Conservation (phyloP, 257 asterid species). For the Rhazya stricta region DNA sequence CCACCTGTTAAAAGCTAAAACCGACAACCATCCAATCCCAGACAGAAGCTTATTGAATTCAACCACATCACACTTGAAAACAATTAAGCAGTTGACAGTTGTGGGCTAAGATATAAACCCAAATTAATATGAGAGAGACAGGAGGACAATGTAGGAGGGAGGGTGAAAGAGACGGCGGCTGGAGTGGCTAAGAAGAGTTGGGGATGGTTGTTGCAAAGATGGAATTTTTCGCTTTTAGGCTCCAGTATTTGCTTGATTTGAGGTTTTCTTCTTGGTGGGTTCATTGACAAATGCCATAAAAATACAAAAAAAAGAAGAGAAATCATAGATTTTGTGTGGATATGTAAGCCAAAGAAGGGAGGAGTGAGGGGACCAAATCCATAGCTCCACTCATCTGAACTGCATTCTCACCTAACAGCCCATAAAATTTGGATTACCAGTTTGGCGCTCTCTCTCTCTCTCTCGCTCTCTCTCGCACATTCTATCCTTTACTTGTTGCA, state of each 20-base stretch:
- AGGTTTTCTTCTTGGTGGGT: conserved; percentile 1
- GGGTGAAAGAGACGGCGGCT: neutral
- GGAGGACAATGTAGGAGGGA: neutral
- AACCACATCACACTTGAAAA: neutral
- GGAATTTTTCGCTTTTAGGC: neutral
- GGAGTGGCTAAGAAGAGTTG: too few relatives aligned
- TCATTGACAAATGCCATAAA: neutral
- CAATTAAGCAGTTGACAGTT: conserved; percentile 7
- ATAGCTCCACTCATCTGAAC: conserved; percentile 5
- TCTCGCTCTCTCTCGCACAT: too few relatives aligned
- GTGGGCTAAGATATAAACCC: conserved; percentile 8
- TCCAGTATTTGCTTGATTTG: neutral
- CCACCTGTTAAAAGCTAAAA: conserved; percentile 9
- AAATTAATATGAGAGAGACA: conserved; percentile 16
- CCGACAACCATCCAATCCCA: conserved; percentile 11
- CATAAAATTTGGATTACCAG: neutral
- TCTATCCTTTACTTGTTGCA: neutral
- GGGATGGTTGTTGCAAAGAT: neutral
- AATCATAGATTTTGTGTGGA: conserved; percentile 9
- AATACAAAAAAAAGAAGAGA: neutral
- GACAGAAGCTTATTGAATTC: neutral
- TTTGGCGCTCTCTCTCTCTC: neutral
- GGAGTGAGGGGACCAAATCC: conserved; percentile 1
- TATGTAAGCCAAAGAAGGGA: neutral
- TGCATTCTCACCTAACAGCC: conserved; percentile 20